Evolutionary conservation across 1,284 basidiomycete genomes (phyloP).

Genomic region (Chalciporus sp.): DNA sequence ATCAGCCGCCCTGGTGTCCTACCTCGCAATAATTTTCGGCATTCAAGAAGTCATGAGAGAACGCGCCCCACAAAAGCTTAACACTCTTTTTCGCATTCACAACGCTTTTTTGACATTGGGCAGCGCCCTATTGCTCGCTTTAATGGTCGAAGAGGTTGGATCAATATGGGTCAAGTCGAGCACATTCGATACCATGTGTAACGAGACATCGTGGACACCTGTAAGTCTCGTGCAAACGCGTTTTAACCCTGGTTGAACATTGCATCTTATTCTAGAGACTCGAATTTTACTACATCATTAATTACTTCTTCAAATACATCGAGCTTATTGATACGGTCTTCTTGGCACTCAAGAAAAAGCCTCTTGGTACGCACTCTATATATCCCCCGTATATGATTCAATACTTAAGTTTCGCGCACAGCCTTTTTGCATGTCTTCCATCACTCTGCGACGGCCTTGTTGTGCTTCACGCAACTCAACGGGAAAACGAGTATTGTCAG

Average conservation of each 20-base stretch:
- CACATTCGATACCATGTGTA: constrained; percentile 80
- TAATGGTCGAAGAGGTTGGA: constrained; percentile 90
- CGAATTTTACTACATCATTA: constrained; percentile 96
- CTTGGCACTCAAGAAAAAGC: constrained; percentile 98
- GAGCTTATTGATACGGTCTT: constrained; percentile 96
- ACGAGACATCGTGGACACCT: constrained; percentile 78
- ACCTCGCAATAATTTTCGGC: constrained; percentile 90
- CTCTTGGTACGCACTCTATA: constrained; percentile 67
- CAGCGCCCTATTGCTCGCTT: constrained; percentile 76
- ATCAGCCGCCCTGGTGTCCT: constrained; percentile 68
- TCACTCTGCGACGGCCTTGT: constrained; percentile 95
- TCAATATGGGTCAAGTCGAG: constrained; percentile 77
- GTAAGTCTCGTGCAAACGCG: constrained; percentile 48
- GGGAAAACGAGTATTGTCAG: constrained; percentile 88
- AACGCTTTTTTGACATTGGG: constrained; percentile 88
- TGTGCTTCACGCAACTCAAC: constrained; percentile 94
- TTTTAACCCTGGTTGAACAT: constrained; percentile 9
- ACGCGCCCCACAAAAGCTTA: constrained; percentile 77
- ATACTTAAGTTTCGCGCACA: constrained; percentile 33
- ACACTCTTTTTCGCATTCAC: constrained; percentile 88
- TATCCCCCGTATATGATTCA: background rate
- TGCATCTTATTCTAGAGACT: constrained; percentile 54
- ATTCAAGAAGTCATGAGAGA: constrained; percentile 85
- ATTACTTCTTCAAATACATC: constrained; percentile 96
- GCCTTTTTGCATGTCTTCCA: constrained; percentile 99